Evolutionary conservation across 73 alveolate species (phyloP).

Genomic region (Paramecium tetraurelia): DNA sequence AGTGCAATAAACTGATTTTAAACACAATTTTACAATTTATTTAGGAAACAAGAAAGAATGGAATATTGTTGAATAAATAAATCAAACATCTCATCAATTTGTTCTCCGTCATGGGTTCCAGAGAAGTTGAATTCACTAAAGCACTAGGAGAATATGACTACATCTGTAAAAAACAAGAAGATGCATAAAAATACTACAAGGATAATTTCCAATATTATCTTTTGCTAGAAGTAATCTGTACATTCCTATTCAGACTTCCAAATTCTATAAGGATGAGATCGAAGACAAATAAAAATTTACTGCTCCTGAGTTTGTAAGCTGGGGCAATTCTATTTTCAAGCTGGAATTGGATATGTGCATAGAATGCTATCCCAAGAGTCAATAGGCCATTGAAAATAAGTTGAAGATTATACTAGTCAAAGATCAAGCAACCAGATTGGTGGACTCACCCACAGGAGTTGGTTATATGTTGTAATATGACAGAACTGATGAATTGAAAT

Average conservation of each 20-base stretch:
- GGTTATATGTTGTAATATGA: neutral
- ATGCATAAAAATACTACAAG: neutral
- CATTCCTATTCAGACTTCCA: neutral
- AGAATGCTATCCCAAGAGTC: conserved; percentile 4
- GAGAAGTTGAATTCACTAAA: neutral
- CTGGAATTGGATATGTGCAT: neutral
- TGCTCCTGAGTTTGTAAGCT: neutral
- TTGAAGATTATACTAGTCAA: neutral
- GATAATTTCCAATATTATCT: neutral
- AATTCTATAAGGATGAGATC: neutral
- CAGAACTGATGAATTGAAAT: neutral
- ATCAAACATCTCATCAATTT: neutral
- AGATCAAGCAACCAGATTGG: neutral
- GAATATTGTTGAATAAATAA: neutral
- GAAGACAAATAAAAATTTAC: neutral
- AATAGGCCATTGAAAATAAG: neutral
- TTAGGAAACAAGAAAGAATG: neutral
- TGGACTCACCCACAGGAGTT: neutral
- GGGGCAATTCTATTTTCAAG: neutral
- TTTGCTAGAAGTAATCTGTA: neutral
- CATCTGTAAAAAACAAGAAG: neutral
- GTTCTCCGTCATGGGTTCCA: neutral
- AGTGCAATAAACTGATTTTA: neutral
- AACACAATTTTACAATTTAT: neutral
- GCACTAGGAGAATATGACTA: neutral